Conservation (phyloP, 2,329 filamentous ascomycete species). For the Trichophyton schoenleinii region DNA sequence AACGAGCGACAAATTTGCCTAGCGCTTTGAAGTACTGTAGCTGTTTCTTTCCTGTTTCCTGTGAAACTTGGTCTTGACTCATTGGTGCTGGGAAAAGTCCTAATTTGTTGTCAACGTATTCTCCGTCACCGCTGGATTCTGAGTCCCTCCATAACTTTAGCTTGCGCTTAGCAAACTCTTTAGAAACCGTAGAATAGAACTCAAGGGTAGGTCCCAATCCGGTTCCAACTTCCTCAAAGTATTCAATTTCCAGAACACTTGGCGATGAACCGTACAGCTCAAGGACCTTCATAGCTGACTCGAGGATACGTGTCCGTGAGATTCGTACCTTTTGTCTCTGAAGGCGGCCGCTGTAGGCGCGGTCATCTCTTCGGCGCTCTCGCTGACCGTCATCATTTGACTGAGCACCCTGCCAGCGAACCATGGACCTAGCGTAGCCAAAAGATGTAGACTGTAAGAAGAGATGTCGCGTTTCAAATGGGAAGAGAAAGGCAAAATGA, state of each 20-base stretch:
- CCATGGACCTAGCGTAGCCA: conserved; percentile 94
- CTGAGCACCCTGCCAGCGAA: conserved; percentile 89
- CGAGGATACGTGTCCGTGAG: conserved; percentile 82
- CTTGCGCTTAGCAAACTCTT: conserved; percentile 94
- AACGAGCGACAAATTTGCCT: conserved; percentile 92
- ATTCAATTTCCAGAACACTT: conserved; percentile 92
- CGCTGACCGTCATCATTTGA: conserved; percentile 65
- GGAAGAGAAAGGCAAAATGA: conserved; percentile 91
- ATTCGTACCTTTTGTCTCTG: conserved; percentile 98
- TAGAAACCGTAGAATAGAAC: conserved; percentile 95
- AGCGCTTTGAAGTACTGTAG: conserved; percentile 83
- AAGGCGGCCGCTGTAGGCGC: conserved; percentile 78
- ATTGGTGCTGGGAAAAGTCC: conserved; percentile 89
- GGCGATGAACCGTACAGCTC: conserved; percentile 94
- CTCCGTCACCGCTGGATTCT: conserved; percentile 56
- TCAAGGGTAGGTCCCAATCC: conserved; percentile 90
- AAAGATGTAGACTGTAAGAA: conserved; percentile 98
- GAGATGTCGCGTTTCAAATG: conserved; percentile 90
- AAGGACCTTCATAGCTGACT: conserved; percentile 97
- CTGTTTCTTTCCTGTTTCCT: conserved; percentile 74
- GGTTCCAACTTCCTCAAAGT: conserved; percentile 96
- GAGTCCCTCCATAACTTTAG: conserved; percentile 93
- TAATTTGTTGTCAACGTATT: conserved; percentile 72
- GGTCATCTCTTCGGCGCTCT: conserved; percentile 72
- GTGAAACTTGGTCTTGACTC: conserved; percentile 59